These are phyloP conservation scores for Dioscorea zingiberensis DNA, from an alignment of 106 monocot genomes.

Conservation along the genomic window DNA sequence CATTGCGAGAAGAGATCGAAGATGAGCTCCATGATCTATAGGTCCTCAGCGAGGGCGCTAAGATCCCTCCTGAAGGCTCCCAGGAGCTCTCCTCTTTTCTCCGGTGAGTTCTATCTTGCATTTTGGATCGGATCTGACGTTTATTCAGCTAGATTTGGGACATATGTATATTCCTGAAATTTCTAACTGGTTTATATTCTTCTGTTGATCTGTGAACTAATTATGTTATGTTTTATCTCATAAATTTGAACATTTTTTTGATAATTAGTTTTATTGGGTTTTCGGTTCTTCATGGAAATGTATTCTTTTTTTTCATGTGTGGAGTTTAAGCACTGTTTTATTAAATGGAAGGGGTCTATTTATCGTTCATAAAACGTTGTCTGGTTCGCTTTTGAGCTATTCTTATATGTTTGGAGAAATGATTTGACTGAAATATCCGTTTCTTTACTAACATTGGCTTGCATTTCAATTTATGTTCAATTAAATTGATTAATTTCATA, in stretches of 20 bases:
- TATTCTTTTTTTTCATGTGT: background rate
- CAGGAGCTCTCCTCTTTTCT: slow-evolving; percentile 22
- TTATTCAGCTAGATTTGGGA: background rate
- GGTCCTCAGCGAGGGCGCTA: slow-evolving; percentile 42
- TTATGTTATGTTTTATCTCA: background rate
- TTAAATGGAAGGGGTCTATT: background rate
- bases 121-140: background rate
- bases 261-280: background rate
- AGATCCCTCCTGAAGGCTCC: slow-evolving; percentile 40
- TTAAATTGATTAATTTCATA: too few species aligned
- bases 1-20: background rate
- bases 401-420: too few species aligned
- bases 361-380: background rate
- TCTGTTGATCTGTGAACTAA: too few species aligned
- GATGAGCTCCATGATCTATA: slow-evolving; percentile 43
- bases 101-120: slow-evolving; percentile 5
- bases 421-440: too few species aligned
- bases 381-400: too few species aligned
- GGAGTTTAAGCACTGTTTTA: background rate
- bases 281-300: too few species aligned
- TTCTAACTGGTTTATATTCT: background rate
- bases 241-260: background rate
- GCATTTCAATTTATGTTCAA: too few species aligned
- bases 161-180: background rate
- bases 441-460: too few species aligned